Percentiles rank a stretch among this genome's conserved stretches.
These are phyloP conservation scores for Fusarium napiforme DNA, from an alignment of 2,329 filamentous ascomycete genomes.

Conservation along the genomic window DNA sequence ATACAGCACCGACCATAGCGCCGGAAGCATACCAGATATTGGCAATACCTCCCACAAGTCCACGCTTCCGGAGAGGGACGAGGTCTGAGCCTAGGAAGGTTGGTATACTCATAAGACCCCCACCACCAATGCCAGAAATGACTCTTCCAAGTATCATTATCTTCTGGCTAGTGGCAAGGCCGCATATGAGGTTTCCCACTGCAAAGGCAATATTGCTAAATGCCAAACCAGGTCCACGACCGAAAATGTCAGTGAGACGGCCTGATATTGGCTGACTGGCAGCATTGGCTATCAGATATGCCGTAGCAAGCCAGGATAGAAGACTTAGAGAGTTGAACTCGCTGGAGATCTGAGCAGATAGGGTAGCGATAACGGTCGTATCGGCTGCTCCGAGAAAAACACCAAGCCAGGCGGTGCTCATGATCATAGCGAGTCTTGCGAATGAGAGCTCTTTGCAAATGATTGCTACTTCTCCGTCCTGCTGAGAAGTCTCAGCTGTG, in stretches of 20 bases:
- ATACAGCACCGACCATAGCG: neutral
- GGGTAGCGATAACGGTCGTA: conserved; percentile 80
- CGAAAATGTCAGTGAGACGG: conserved; percentile 83
- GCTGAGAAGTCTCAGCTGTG: rapidly evolving
- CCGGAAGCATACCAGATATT: conserved; percentile 5
- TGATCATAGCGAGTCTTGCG: neutral
- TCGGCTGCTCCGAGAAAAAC: conserved; percentile 69
- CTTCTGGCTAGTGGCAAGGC: conserved; percentile 69
- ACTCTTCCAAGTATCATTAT: conserved; percentile 78
- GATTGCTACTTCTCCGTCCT: neutral
- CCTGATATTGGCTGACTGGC: conserved; percentile 71
- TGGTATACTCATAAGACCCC: conserved; percentile 74
- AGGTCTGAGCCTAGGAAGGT: conserved; percentile 72
- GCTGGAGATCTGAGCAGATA: conserved; percentile 81
- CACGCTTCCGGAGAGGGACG: conserved; percentile 68
- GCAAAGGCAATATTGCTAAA: conserved; percentile 81
- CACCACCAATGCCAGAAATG: conserved; percentile 80
- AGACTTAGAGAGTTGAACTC: conserved; percentile 80
- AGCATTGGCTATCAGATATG: conserved; percentile 85
- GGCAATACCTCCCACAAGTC: neutral
- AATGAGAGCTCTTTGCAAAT: neutral
- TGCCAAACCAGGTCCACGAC: conserved; percentile 75
- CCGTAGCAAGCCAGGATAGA: conserved; percentile 83
- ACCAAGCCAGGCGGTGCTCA: conserved; percentile 1
- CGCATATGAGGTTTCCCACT: conserved; percentile 79